These are phyloP conservation scores for Psilocybe subaeruginosa DNA, from an alignment of 768 basidiomycete species.

Conservation along the genomic window DNA sequence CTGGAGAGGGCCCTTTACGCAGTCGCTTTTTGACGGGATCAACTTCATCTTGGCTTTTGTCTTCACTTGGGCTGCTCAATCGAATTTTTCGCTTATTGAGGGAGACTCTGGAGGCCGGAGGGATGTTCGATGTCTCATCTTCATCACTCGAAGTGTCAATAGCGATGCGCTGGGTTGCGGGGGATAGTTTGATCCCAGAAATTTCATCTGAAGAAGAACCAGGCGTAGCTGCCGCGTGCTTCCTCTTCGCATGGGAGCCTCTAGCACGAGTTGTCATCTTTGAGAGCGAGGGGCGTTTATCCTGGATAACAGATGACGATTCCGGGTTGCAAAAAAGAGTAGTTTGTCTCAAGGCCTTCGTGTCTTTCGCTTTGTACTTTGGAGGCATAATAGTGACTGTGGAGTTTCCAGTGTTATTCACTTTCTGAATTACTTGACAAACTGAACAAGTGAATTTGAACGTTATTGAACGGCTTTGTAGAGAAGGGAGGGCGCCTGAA, in stretches of 20 bases:
- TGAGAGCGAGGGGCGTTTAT: not conserved
- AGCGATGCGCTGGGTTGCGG: slow-evolving; percentile 21
- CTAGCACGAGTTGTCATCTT: not conserved
- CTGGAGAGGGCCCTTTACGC: not conserved
- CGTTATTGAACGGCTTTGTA: no score
- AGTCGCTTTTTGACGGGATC: slow-evolving; percentile 7
- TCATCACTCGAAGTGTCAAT: slow-evolving; percentile 18
- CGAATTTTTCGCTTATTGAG: slow-evolving; percentile 3
- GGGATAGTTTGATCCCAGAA: slow-evolving; percentile 54
- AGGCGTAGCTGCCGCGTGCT: slow-evolving; percentile 2
- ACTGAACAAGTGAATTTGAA: no score
- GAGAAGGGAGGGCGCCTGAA: no score
- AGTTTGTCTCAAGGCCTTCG: slow-evolving; percentile 42
- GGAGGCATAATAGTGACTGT: not conserved
- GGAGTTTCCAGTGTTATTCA: not conserved
- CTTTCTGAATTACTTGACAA: no score
- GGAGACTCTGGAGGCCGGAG: not conserved
- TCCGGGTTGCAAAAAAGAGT: slow-evolving; percentile 35
- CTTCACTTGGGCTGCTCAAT: slow-evolving; percentile 6
- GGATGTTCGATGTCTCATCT: slow-evolving; percentile 7
- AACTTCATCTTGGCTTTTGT: slow-evolving; percentile 10
- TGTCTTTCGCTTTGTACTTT: slow-evolving; percentile 7
- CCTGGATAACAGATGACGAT: not conserved
- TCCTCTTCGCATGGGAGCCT: not conserved
- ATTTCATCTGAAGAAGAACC: slow-evolving; percentile 45